Evolutionary conservation across 2,329 filamentous ascomycete species (phyloP).

Genomic region (Cadophora gregata): DNA sequence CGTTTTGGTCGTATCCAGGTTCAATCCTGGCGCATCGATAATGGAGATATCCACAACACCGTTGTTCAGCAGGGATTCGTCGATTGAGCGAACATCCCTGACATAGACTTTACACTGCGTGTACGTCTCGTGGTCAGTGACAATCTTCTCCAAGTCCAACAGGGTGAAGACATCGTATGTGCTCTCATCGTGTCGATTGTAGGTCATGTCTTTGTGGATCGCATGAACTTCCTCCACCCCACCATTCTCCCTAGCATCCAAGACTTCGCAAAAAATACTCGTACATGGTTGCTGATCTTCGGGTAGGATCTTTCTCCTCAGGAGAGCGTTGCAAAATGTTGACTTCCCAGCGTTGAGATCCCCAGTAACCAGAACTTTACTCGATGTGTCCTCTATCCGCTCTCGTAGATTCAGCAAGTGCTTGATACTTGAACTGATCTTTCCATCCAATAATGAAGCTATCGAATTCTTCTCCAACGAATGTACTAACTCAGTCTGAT

Average conservation of each 20-base stretch:
- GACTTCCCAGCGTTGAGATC: constrained; percentile 98
- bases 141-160: constrained; percentile 82
- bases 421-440: constrained; percentile 91
- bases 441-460: constrained; percentile 87
- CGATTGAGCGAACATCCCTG: constrained; percentile 84
- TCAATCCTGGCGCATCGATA: constrained; percentile 94
- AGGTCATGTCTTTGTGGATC: constrained; percentile 79
- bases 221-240: constrained; percentile 95
- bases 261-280: constrained; percentile 96
- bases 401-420: constrained; percentile 87
- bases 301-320: constrained; percentile 89
- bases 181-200: constrained; percentile 89
- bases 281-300: constrained; percentile 99
- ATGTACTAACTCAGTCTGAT: constrained; percentile 90
- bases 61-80: constrained; percentile 95
- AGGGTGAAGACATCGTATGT: constrained; percentile 90
- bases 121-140: constrained; percentile 86
- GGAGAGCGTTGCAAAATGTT: constrained; percentile 96
- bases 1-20: constrained; percentile 95
- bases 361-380: constrained; percentile 94
- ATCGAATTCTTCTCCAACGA: constrained; percentile 92
- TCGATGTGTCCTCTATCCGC: constrained; percentile 95
- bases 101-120: constrained; percentile 97
- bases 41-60: constrained; percentile 97
- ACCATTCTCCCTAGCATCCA: constrained; percentile 89